Evolutionary conservation across 148 eudicot species (phyloP), one percentile per base, ranked within the genome.

Genomic region (Amaranthus hypochondriacus): DNA sequence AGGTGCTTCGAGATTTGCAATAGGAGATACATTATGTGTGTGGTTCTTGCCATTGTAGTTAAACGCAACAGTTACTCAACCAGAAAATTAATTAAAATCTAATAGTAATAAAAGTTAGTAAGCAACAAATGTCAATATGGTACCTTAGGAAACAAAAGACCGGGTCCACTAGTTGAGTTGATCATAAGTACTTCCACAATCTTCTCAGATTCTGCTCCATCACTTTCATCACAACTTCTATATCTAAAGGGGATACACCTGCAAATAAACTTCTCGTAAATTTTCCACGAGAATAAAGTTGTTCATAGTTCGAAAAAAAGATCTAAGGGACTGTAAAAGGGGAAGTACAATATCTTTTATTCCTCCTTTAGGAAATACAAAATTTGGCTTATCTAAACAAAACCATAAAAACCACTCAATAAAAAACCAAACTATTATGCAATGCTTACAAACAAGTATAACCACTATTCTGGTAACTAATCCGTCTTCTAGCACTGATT

Each of bases 91-190:
- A 59, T 9, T 42, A 1, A 9, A 1, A 4, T 4, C 39, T 15
- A n/a, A 1, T 14, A 60, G 39, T 28, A 28, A 60, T n/a, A 72
- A 47, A 60, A 59, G 46, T 39, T n/a, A 60, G 9, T 65, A 47
- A 65, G 5, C 14, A 49, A 49, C 39, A 44, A 58, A 49, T 12
- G 56, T 12, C 69, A 71, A 42, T 11, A 77, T 28, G 64, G 54
- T 62, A 92, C 97, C 94, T 92, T 92, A 52, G 97, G 97, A 73
- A 89, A 92, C 80, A 92, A 77, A 83, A 92, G 97, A 80, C 97
- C 97, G 56, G 97, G 97, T 70, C 97, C 92, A 75, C 97, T 89
- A 69, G 86, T 81, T 73, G 97, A 92, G 81, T 77, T 89, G 78
- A 92, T 92, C 97, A 92, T 92, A 60, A 92, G 91, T 46, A 92